These are phyloP conservation scores for Yamadazyma taylorii DNA, from an alignment of 1,139 yeast species.

Conservation along the genomic window DNA sequence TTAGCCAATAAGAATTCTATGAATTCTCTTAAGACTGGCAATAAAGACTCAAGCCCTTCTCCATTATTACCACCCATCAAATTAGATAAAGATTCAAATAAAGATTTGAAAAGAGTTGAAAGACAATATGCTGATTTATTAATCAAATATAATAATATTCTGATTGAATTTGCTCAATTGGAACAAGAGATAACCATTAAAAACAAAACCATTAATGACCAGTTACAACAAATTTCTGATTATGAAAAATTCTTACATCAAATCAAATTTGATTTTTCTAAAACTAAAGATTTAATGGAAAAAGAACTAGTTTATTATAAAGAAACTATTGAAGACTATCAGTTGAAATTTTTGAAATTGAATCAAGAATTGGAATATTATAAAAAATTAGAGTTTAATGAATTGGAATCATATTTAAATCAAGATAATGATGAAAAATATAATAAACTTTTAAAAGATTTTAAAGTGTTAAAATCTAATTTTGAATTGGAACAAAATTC, in stretches of 20 bases:
- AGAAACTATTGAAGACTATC: conserved; percentile 32
- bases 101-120: conserved; percentile 7
- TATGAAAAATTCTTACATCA: conserved; percentile 17
- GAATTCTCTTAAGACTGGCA: conserved; percentile 6
- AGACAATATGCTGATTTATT: conserved; percentile 16
- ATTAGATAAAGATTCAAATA: conserved; percentile 8
- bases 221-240: conserved; percentile 16
- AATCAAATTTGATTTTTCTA: conserved; percentile 16
- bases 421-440: conserved; percentile 24
- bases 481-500: conserved; percentile 51
- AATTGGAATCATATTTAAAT: conserved; percentile 13
- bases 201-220: conserved; percentile 18
- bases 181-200: conserved; percentile 17
- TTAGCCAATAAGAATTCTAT: conserved; percentile 11
- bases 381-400: conserved; percentile 16
- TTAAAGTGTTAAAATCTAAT: conserved; percentile 39
- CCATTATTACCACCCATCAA: conserved; percentile 15
- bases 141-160: conserved; percentile 14
- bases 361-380: conserved; percentile 23
- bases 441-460: conserved; percentile 35
- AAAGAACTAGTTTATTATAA: conserved; percentile 34
- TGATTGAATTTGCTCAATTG: conserved; percentile 16
- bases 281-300: conserved; percentile 28
- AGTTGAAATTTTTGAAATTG: conserved; percentile 27
- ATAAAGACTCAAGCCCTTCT: conserved; percentile 3